These are phyloP conservation scores for Cytospora mali DNA, from an alignment of 2,329 filamentous ascomycete genomes.

Conservation along the genomic window DNA sequence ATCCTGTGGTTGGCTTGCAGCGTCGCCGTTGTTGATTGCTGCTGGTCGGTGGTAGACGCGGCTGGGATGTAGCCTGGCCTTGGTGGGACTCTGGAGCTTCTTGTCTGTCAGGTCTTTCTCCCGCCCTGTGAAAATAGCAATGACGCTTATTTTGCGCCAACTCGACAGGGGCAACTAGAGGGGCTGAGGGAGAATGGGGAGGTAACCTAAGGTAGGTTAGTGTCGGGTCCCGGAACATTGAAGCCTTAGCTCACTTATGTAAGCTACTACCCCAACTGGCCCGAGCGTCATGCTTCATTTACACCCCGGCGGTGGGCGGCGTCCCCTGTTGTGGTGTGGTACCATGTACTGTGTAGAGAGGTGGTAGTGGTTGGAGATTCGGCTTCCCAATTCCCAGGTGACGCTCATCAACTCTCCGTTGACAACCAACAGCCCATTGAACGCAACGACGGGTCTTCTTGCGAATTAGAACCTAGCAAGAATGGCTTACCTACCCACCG, in stretches of 20 bases:
- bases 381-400: slow-evolving; percentile 30
- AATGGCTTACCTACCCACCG: slow-evolving; percentile 61
- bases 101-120: slow-evolving; percentile 22
- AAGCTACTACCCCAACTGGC: slow-evolving; percentile 15
- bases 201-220: not conserved
- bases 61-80: slow-evolving; percentile 46
- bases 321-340: no score
- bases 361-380: slow-evolving; percentile 23
- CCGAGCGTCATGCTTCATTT: slow-evolving; percentile 17
- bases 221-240: no score
- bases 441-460: slow-evolving; percentile 36
- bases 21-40: slow-evolving; percentile 27
- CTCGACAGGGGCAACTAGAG: slow-evolving; percentile 5
- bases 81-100: no score
- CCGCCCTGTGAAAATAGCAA: not conserved
- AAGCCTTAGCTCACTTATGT: slow-evolving; percentile 12
- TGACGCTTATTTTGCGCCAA: slow-evolving; percentile 14
- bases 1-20: slow-evolving; percentile 12
- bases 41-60: slow-evolving; percentile 39
- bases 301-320: slow-evolving; percentile 23
- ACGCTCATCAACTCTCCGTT: slow-evolving; percentile 29
- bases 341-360: no score
- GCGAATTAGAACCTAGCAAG: slow-evolving; percentile 41
- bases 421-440: slow-evolving; percentile 36
- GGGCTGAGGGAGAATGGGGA: no score